Percentiles rank a stretch among this genome's conserved stretches.
phyloP scores from a whole-genome alignment of 2,329 filamentous ascomycete species.

The Colletotrichum kahawae region DNA sequence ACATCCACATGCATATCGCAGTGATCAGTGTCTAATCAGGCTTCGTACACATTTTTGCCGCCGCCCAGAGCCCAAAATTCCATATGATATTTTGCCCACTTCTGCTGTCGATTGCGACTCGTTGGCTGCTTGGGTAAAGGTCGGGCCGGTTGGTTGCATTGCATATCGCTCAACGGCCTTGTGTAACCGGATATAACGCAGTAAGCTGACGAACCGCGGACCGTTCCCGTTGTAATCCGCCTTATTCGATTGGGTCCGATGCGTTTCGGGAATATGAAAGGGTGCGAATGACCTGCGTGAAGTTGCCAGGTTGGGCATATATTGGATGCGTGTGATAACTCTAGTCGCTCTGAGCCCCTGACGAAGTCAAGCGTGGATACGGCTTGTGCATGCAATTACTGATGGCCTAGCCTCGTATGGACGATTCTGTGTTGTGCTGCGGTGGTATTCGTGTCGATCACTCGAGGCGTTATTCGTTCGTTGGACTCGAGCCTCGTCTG shows the following conservation, averaged over 20 bases:
- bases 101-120: neutral
- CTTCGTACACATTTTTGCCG: neutral
- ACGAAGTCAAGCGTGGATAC: accelerated
- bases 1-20: neutral
- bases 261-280: neutral
- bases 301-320: neutral
- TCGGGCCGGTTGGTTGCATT: neutral
- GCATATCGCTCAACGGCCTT: neutral
- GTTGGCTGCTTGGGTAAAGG: neutral
- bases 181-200: neutral
- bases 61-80: neutral
- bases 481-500: neutral
- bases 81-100: neutral
- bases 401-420: neutral
- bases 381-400: neutral
- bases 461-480: neutral
- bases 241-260: neutral
- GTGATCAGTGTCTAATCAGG: neutral
- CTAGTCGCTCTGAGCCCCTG: neutral
- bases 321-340: neutral
- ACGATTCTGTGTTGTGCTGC: neutral
- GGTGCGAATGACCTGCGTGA: neutral
- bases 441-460: neutral
- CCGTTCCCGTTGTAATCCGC: neutral
- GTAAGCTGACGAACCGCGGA: neutral